Conservation (phyloP, 1,284 basidiomycete species). For the Peniophora sp. region DNA sequence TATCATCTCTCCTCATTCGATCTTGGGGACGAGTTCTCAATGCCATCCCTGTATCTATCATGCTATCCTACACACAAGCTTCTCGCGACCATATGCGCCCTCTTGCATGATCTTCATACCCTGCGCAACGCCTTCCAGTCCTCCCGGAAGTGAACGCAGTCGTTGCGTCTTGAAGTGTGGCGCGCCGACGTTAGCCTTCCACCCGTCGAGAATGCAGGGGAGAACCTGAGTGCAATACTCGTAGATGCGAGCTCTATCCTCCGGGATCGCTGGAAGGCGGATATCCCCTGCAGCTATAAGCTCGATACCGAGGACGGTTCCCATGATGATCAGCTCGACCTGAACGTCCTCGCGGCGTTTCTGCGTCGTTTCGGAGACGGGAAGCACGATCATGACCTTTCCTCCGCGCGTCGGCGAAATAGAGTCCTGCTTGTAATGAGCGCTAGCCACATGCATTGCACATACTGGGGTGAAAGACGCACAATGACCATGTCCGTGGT, state of each 20-base stretch:
- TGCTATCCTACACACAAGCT: background rate
- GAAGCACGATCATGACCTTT: background rate
- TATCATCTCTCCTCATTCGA: too few species aligned
- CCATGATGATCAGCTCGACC: background rate
- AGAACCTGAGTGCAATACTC: background rate
- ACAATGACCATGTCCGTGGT: slow-evolving; percentile 2
- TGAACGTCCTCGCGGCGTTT: background rate
- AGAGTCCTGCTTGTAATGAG: background rate
- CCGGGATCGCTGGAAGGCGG: background rate
- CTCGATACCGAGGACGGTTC: background rate
- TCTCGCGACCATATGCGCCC: background rate
- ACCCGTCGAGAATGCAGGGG: background rate
- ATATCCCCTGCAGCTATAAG: background rate
- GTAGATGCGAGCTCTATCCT: background rate
- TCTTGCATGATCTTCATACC: background rate
- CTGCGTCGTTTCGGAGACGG: background rate
- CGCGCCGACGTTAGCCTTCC: background rate
- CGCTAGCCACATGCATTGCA: background rate
- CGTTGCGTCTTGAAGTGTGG: too few species aligned
- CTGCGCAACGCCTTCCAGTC: background rate
- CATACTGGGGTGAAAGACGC: background rate
- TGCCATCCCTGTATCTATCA: too few species aligned
- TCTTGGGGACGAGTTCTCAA: too few species aligned
- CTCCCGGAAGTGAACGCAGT: too few species aligned
- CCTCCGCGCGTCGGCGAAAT: background rate